Evolutionary conservation across 305 asterid species (phyloP).

Genomic region (Fraxinus baroniana): DNA sequence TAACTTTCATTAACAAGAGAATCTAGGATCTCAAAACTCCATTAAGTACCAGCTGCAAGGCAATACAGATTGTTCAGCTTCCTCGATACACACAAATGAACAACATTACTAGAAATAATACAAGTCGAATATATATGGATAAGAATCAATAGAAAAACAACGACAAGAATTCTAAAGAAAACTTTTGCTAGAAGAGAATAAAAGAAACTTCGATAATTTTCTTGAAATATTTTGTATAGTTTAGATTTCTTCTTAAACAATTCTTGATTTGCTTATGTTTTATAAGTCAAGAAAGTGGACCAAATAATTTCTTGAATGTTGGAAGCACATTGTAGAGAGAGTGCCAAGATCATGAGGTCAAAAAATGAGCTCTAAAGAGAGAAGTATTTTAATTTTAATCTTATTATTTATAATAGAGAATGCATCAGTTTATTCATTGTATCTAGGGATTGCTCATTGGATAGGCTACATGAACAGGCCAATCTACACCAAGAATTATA

Average conservation of each 20-base stretch:
- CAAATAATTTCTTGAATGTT: constrained; percentile 8
- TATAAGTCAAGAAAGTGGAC: not conserved
- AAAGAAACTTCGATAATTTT: constrained; percentile 25
- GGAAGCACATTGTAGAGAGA: constrained; percentile 32
- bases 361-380: not conserved
- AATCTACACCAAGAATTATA: constrained; percentile 6
- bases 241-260: constrained; percentile 46
- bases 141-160: constrained; percentile 33
- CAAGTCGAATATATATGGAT: constrained; percentile 58
- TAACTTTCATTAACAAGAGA: constrained; percentile 19
- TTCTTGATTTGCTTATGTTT: not conserved
- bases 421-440: constrained; percentile 6
- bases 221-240: constrained; percentile 29
- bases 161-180: constrained; percentile 35
- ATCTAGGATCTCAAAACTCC: constrained; percentile 30
- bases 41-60: constrained; percentile 62
- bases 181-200: constrained; percentile 32
- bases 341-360: not conserved
- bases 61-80: constrained; percentile 57
- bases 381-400: constrained; percentile 14
- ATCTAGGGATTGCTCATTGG: not conserved
- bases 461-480: constrained; percentile 7
- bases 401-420: not conserved
- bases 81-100: constrained; percentile 57
- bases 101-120: constrained; percentile 47